These are phyloP conservation scores for Periconia sp. DNA, from an alignment of 2,329 filamentous ascomycete species.

Conservation along the genomic window DNA sequence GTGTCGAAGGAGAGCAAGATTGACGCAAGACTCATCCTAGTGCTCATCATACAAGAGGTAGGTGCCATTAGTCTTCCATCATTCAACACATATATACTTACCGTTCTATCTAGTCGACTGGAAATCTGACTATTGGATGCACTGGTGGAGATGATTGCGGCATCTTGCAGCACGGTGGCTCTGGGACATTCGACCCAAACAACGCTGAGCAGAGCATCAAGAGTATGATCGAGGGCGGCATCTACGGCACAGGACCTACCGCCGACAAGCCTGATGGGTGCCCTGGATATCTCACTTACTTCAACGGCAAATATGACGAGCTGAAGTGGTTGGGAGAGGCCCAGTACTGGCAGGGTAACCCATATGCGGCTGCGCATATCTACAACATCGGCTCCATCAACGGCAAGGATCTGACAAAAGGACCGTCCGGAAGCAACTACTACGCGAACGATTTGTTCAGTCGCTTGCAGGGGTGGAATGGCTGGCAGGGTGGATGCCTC, in stretches of 20 bases:
- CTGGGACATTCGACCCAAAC: slow-evolving; percentile 5
- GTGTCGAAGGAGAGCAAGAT: slow-evolving; percentile 14
- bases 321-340: slow-evolving; percentile 12
- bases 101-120: slow-evolving; percentile 15
- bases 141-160: slow-evolving; percentile 21
- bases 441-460: slow-evolving; percentile 24
- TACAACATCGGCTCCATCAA: slow-evolving; percentile 19
- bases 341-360: slow-evolving; percentile 14
- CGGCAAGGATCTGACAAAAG: slow-evolving; percentile 8
- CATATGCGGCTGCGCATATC: slow-evolving; percentile 18
- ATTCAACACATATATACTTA: slow-evolving; percentile 1
- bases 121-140: slow-evolving; percentile 17
- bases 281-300: slow-evolving; percentile 18
- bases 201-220: slow-evolving; percentile 16
- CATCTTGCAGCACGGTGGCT: slow-evolving; percentile 20
- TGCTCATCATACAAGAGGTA: slow-evolving; percentile 26
- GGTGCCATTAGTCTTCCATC: neutral
- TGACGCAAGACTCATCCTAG: slow-evolving; percentile 21
- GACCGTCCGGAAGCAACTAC: slow-evolving; percentile 10
- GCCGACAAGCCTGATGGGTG: too few species aligned
- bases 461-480: slow-evolving; percentile 23
- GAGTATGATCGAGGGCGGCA: slow-evolving; percentile 16
- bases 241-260: slow-evolving; percentile 11
- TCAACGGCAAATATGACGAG: slow-evolving; percentile 11
- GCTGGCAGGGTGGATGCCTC: slow-evolving; percentile 9